phyloP scores from a whole-genome alignment of 139 green algal genomes.

The Coelastrella sp. region DNA sequence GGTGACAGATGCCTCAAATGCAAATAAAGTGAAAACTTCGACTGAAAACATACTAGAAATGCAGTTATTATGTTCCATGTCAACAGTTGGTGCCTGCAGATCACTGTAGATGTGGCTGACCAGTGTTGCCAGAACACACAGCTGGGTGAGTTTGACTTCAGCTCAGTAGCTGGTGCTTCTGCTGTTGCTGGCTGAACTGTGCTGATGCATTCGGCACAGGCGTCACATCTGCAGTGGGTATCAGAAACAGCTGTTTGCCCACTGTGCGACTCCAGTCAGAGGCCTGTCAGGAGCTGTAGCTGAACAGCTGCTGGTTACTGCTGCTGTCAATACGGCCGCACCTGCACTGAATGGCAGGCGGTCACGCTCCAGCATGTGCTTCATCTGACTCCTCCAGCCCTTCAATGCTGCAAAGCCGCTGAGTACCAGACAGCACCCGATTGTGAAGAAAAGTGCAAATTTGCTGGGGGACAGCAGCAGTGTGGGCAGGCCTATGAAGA shows the following conservation, averaged over 20 bases:
- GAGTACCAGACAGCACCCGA: slow-evolving; percentile 87
- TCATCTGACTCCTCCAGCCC: slow-evolving; percentile 85
- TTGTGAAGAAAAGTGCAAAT: slow-evolving; percentile 93
- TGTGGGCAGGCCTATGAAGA: slow-evolving; percentile 92
- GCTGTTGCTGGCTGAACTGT: neutral
- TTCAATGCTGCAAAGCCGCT: slow-evolving; percentile 80
- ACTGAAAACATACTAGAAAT: no score
- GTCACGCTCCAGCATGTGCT: slow-evolving; percentile 88
- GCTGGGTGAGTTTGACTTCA: no score
- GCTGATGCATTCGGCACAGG: neutral
- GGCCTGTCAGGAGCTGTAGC: no score
- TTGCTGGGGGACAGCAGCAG: slow-evolving; percentile 94
- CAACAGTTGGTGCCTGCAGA: no score
- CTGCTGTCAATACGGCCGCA: slow-evolving; percentile 25
- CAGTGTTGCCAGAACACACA: no score
- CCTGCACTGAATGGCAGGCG: slow-evolving; percentile 80
- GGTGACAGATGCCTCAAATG: no score
- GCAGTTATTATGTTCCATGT: no score
- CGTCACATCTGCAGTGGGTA: neutral
- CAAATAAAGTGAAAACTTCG: no score
- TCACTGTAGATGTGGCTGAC: no score
- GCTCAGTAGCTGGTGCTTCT: no score
- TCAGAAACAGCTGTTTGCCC: neutral
- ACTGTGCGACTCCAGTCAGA: neutral
- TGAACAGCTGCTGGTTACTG: neutral